A percentile compares a stretch with the other conserved stretches of the same genome.
Evolutionary conservation across 2,329 filamentous ascomycete genomes (phyloP).

Genomic region (Penicillium brevicompactum): DNA sequence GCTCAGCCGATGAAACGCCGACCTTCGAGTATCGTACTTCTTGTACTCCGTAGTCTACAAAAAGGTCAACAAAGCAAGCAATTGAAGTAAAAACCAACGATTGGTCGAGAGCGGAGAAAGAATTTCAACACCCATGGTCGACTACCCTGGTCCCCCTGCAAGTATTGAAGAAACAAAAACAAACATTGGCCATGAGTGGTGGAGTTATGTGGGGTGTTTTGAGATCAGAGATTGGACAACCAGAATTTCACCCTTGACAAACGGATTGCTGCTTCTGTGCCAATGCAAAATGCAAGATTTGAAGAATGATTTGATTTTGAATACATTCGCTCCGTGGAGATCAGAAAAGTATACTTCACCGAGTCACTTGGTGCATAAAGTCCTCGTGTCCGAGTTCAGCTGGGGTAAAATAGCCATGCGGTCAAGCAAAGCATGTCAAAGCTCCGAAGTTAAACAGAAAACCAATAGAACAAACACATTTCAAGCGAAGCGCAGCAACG

Average conservation of each 20-base stretch:
- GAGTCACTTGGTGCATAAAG: not conserved
- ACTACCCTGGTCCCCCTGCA: not conserved
- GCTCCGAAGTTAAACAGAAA: not conserved
- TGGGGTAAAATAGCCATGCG: slow-evolving; percentile 10
- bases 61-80: not conserved
- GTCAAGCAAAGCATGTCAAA: slow-evolving; percentile 17
- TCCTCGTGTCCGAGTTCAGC: slow-evolving; percentile 9
- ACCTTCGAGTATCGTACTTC: not conserved
- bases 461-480: not conserved
- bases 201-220: not conserved
- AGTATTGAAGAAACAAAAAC: slow-evolving; percentile 15
- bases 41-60: too few species aligned
- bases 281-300: not conserved
- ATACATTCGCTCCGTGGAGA: not conserved
- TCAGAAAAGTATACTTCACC: not conserved
- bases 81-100: not conserved
- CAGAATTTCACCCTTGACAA: not conserved
- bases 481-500: not conserved
- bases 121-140: too few species aligned
- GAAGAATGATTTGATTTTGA: not conserved
- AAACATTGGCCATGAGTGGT: slow-evolving; percentile 13
- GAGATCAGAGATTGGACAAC: not conserved
- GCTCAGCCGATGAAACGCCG: not conserved
- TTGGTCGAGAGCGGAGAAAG: slow-evolving; percentile 1
- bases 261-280: not conserved